Conservation (phyloP, 2,329 filamentous ascomycete species). For the Albifimbria verrucaria region DNA sequence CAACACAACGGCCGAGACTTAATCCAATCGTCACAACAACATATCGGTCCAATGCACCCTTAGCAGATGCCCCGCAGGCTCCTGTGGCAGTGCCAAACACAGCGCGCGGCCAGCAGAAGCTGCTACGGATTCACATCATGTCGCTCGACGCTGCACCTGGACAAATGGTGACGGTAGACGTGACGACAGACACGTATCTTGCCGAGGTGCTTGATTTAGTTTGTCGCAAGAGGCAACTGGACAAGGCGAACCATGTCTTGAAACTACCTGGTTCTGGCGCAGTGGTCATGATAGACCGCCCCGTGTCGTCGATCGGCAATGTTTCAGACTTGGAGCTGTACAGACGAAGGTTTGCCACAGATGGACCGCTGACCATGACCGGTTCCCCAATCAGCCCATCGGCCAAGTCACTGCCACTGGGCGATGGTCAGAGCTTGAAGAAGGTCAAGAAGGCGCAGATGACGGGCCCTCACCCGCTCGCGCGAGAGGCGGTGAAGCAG, state of each 20-base stretch:
- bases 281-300: slow-evolving; percentile 72
- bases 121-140: slow-evolving; percentile 69
- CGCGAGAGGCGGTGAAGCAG: slow-evolving; percentile 58
- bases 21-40: slow-evolving; percentile 63
- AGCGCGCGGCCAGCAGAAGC: slow-evolving; percentile 63
- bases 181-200: slow-evolving; percentile 79
- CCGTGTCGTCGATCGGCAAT: slow-evolving; percentile 74
- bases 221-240: slow-evolving; percentile 72
- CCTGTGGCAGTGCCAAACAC: slow-evolving; percentile 40
- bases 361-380: slow-evolving; percentile 65
- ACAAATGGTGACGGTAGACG: slow-evolving; percentile 70
- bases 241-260: slow-evolving; percentile 76
- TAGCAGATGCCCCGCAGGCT: slow-evolving; percentile 55
- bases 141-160: slow-evolving; percentile 67
- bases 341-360: slow-evolving; percentile 70
- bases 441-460: slow-evolving; percentile 53
- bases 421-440: slow-evolving; percentile 40
- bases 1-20: slow-evolving; percentile 34
- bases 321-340: slow-evolving; percentile 73
- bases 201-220: slow-evolving; percentile 77
- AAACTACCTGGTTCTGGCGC: slow-evolving; percentile 73
- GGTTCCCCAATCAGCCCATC: slow-evolving; percentile 68
- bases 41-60: slow-evolving; percentile 49
- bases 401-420: slow-evolving; percentile 58
- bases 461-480: slow-evolving; percentile 63